Conservation (phyloP, 805 yeast genomes). For the Wickerhamomyces chambardii region DNA sequence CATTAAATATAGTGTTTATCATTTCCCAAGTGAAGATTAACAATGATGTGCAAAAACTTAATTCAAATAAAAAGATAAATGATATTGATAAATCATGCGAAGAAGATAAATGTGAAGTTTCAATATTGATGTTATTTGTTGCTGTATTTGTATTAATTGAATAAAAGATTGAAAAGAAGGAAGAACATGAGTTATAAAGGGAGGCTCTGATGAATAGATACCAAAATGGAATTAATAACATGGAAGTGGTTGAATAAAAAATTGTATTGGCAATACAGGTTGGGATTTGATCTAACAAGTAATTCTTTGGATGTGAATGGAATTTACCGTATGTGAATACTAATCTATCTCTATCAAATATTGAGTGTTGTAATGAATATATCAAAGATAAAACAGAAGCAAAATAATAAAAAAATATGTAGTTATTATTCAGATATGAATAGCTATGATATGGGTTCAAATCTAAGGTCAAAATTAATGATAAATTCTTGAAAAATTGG, state of each 20-base stretch:
- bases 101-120: too few relatives aligned
- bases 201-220: conserved; percentile 30
- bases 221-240: conserved; percentile 26
- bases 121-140: too few relatives aligned
- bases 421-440: conserved; percentile 30
- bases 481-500: conserved; percentile 11
- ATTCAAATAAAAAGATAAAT: conserved; percentile 19
- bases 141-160: too few relatives aligned
- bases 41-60: conserved; percentile 25
- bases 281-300: conserved; percentile 18
- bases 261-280: conserved; percentile 29
- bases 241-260: conserved; percentile 20
- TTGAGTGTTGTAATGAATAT: conserved; percentile 42
- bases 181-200: conserved; percentile 29
- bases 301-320: conserved; percentile 27
- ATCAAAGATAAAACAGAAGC: conserved; percentile 28
- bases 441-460: conserved; percentile 31
- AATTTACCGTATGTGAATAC: conserved; percentile 30
- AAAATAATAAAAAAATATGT: conserved; percentile 41
- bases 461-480: conserved; percentile 15
- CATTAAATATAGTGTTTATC: conserved; percentile 47
- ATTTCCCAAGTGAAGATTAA: conserved; percentile 40
- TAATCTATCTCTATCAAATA: conserved; percentile 48
- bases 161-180: conserved; percentile 20
- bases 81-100: conserved; percentile 26